phyloP scores from a whole-genome alignment of 140 eudicot genomes.

The Stevia rebaudiana region DNA sequence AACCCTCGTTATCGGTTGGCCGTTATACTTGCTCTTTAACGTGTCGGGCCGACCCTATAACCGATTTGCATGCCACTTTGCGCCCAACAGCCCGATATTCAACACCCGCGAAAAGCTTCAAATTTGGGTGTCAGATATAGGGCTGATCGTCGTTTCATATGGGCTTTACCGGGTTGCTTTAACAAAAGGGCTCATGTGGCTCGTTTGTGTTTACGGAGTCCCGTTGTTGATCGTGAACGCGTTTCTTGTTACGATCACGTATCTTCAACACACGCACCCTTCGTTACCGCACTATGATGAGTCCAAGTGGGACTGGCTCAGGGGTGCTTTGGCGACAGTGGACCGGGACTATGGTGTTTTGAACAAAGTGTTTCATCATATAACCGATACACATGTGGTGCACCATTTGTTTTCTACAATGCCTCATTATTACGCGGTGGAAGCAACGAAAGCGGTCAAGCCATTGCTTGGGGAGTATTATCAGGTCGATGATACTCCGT shows the following conservation, averaged over 20 bases:
- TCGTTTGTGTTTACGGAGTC: slow-evolving; percentile 14
- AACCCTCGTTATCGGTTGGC: slow-evolving; percentile 16
- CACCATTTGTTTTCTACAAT: slow-evolving; percentile 32
- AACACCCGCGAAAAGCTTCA: slow-evolving; percentile 24
- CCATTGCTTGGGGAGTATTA: slow-evolving; percentile 27
- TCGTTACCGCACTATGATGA: slow-evolving; percentile 28
- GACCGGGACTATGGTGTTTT: slow-evolving; percentile 32
- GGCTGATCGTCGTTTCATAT: slow-evolving; percentile 3
- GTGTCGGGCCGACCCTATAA: slow-evolving; percentile 26
- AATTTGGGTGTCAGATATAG: slow-evolving; percentile 19
- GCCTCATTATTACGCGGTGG: slow-evolving; percentile 35
- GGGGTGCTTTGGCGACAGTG: slow-evolving; percentile 30
- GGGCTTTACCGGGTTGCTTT: slow-evolving; percentile 2
- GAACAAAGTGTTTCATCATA: slow-evolving; percentile 30
- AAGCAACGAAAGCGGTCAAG: slow-evolving; percentile 26
- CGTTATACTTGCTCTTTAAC: slow-evolving; percentile 21
- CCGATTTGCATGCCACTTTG: slow-evolving; percentile 27
- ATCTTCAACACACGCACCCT: slow-evolving; percentile 33
- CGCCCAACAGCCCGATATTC: slow-evolving; percentile 25
- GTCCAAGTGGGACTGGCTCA: slow-evolving; percentile 30
- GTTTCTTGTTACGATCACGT: slow-evolving; percentile 22
- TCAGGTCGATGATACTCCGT: slow-evolving; percentile 24
- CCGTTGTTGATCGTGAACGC: slow-evolving; percentile 20
- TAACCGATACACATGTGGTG: slow-evolving; percentile 30
- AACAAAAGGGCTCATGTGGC: slow-evolving; percentile 11